Evolutionary conservation across 139 green algal species (phyloP).

Genomic region (Auxenochlorella pyrenoidosa): DNA sequence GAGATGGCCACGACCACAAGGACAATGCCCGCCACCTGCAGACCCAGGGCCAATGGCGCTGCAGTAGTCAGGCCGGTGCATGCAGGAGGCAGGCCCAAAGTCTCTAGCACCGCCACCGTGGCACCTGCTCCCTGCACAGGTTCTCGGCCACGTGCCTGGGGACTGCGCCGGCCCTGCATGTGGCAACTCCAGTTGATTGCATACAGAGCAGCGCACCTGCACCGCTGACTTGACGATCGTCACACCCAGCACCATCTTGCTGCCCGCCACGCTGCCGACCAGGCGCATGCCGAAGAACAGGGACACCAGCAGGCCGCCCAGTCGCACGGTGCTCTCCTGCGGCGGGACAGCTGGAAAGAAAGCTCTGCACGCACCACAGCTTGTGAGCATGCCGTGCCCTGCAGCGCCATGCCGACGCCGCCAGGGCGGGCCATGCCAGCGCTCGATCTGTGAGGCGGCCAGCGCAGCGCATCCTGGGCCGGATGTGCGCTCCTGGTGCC

Average conservation of each 20-base stretch:
- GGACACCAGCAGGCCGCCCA: not conserved
- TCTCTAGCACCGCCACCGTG: not conserved
- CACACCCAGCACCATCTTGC: conserved; percentile 5
- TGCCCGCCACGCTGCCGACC: not conserved
- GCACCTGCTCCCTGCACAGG: too few relatives aligned
- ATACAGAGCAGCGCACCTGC: not conserved
- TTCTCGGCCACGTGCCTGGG: too few relatives aligned
- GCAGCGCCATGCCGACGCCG: not conserved
- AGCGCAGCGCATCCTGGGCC: too few relatives aligned
- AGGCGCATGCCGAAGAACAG: conserved; percentile 19
- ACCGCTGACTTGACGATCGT: not conserved
- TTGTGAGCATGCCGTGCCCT: not conserved
- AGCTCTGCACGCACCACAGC: not conserved
- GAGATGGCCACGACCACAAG: not conserved
- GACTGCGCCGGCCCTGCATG: too few relatives aligned
- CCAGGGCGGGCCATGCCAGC: not conserved
- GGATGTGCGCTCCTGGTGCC: too few relatives aligned
- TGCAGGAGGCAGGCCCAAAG: not conserved
- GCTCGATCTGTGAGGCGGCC: too few relatives aligned
- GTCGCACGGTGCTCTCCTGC: conserved; percentile 6
- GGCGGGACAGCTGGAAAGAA: not conserved
- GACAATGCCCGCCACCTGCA: not conserved
- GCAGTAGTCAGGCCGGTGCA: not conserved
- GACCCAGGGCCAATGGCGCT: not conserved
- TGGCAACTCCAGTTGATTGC: too few relatives aligned